Conservation (phyloP, 345 rosid species). For the Streptanthus diversifolius region DNA sequence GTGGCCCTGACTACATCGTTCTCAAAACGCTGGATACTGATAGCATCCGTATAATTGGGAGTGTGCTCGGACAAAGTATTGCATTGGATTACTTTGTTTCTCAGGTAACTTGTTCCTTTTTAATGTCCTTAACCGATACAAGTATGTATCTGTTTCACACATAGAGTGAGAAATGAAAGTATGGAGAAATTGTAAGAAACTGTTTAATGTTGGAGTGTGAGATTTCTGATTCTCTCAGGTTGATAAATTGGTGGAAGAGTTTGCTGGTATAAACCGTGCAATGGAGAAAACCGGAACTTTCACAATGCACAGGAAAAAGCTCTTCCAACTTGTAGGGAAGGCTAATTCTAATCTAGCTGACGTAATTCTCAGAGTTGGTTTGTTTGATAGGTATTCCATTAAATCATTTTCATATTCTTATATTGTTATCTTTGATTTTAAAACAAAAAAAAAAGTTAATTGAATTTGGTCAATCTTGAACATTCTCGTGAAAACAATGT, state of each 20-base stretch:
- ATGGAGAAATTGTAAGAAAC: not conserved
- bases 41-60: slow-evolving; percentile 81
- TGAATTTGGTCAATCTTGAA: slow-evolving; percentile 2
- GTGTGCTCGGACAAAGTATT: slow-evolving; percentile 94
- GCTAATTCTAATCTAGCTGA: slow-evolving; percentile 94
- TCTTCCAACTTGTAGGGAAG: slow-evolving; percentile 88
- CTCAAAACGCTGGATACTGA: slow-evolving; percentile 77
- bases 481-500: not conserved
- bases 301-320: slow-evolving; percentile 90
- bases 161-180: not conserved
- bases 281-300: slow-evolving; percentile 91
- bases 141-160: not conserved
- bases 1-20: slow-evolving; percentile 75
- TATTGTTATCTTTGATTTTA: not conserved
- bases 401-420: not conserved
- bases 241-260: slow-evolving; percentile 92
- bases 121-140: not conserved
- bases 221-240: slow-evolving; percentile 43
- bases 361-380: slow-evolving; percentile 94
- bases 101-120: slow-evolving; percentile 48
- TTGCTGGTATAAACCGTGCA: slow-evolving; percentile 83
- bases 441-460: not conserved
- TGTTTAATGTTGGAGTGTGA: not conserved
- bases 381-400: slow-evolving; percentile 72
- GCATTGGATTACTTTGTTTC: slow-evolving; percentile 93